Evolutionary conservation across 441 rosid genomes (phyloP).

Genomic region (Syzygium syzygioides): DNA sequence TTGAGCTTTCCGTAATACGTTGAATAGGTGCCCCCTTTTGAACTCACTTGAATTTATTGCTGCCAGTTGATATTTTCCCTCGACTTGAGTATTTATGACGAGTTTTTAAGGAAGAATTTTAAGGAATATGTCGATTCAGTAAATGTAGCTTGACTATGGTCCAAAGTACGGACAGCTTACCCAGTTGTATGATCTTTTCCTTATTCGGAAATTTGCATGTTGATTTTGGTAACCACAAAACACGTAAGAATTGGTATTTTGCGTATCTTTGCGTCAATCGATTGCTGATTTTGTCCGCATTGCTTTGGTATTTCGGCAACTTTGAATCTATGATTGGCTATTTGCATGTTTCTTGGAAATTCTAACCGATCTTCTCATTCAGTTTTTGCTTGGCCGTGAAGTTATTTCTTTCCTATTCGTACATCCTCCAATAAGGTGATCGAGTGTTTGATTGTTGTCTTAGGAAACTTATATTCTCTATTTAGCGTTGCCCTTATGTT

Average conservation of each 20-base stretch:
- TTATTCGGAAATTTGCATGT: neutral
- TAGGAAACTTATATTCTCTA: neutral
- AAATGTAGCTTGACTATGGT: neutral
- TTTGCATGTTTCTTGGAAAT: neutral
- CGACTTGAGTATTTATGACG: neutral
- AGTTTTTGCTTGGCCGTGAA: neutral
- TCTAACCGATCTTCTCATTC: neutral
- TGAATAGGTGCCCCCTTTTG: neutral
- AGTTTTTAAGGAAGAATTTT: neutral
- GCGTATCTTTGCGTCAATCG: neutral
- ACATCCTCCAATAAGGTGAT: neutral
- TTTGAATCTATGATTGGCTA: neutral
- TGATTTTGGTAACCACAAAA: neutral
- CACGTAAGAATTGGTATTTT: neutral
- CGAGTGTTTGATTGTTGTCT: neutral
- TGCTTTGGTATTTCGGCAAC: neutral
- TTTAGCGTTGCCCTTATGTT: neutral
- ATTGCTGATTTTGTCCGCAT: neutral
- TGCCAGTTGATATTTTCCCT: neutral
- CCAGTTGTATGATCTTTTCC: neutral
- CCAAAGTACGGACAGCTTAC: neutral
- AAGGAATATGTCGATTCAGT: neutral
- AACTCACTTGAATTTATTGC: neutral
- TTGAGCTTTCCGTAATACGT: neutral
- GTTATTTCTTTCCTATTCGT: neutral